phyloP scores from a whole-genome alignment of 108 stramenopile genomes.

The Skeletonema tropicum region DNA sequence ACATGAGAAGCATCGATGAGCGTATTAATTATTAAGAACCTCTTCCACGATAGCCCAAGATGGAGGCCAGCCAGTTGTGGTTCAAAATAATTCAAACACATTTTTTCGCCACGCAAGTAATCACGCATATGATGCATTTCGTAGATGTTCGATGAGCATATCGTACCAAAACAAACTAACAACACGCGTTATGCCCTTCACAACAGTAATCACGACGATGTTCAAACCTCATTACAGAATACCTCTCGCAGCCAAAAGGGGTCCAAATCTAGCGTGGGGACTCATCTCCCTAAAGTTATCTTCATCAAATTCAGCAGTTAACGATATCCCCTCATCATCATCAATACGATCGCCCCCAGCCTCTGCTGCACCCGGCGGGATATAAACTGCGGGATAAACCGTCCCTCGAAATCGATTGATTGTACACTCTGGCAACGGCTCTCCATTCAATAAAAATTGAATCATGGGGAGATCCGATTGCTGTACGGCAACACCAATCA shows the following conservation, averaged over 20 bases:
- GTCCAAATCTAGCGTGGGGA: slow-evolving; percentile 79
- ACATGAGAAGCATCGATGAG: too few species aligned
- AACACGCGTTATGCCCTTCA: too few species aligned
- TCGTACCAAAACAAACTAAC: too few species aligned
- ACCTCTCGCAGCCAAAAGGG: slow-evolving; percentile 77
- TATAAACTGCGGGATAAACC: slow-evolving; percentile 74
- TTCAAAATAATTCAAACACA: too few species aligned
- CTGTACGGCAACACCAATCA: slow-evolving; percentile 82
- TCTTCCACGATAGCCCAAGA: too few species aligned
- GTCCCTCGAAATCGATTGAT: slow-evolving; percentile 81
- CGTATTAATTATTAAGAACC: too few species aligned
- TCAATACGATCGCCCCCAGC: slow-evolving; percentile 10
- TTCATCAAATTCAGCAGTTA: slow-evolving; percentile 63
- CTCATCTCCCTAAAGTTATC: slow-evolving; percentile 67
- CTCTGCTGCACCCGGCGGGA: slow-evolving; percentile 51
- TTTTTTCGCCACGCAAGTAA: slow-evolving; percentile 4
- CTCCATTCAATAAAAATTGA: slow-evolving; percentile 83
- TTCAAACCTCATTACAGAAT: slow-evolving; percentile 53
- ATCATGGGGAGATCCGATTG: slow-evolving; percentile 88
- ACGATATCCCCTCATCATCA: slow-evolving; percentile 44
- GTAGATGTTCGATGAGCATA: background rate
- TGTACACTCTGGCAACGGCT: slow-evolving; percentile 69
- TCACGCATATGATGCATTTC: background rate
- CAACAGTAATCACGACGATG: too few species aligned
- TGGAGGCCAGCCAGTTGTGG: too few species aligned